These are phyloP conservation scores for Sporodiniella umbellata DNA, from an alignment of 371 early-diverging fungal genomes.

Conservation along the genomic window DNA sequence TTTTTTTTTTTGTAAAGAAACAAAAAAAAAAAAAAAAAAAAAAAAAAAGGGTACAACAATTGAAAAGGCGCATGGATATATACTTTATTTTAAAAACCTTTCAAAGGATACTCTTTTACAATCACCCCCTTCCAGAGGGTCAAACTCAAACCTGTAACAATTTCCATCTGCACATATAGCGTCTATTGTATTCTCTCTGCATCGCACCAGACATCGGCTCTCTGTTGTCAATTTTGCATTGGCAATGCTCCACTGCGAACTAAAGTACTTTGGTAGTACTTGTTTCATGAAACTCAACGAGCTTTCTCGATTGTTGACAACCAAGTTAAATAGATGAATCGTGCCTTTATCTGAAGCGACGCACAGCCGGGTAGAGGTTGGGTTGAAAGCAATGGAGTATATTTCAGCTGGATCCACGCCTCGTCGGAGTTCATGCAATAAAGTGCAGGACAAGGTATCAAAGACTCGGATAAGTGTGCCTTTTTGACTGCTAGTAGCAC, in stretches of 20 bases:
- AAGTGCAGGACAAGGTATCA: conserved; percentile 68
- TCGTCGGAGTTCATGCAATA: conserved; percentile 82
- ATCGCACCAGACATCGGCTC: conserved; percentile 66
- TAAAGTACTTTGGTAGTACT: conserved; percentile 88
- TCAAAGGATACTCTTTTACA: conserved; percentile 62
- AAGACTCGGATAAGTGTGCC: conserved; percentile 92
- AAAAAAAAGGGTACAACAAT: conserved; percentile 6
- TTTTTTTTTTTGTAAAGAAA: no score
- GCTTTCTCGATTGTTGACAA: conserved; percentile 40
- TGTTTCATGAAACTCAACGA: conserved; percentile 88
- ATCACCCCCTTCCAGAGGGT: conserved; percentile 79
- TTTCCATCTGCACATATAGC: conserved; percentile 87
- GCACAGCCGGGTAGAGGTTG: conserved; percentile 73
- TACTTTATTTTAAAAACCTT: conserved; percentile 44
- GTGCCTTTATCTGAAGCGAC: conserved; percentile 93
- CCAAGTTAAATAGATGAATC: conserved; percentile 89
- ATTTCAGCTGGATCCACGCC: conserved; percentile 92
- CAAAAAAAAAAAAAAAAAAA: background rate
- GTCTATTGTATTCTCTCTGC: conserved; percentile 6
- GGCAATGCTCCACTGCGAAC: conserved; percentile 92
- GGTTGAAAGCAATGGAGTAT: conserved; percentile 84
- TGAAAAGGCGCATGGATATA: background rate
- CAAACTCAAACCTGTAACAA: conserved; percentile 79
- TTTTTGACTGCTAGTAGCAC: conserved; percentile 79
- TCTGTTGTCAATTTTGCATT: conserved; percentile 80